Evolutionary conservation across 2,329 filamentous ascomycete genomes (phyloP), one percentile per base, ranked within the genome.

Genomic region (Colletotrichum echinochloae): DNA sequence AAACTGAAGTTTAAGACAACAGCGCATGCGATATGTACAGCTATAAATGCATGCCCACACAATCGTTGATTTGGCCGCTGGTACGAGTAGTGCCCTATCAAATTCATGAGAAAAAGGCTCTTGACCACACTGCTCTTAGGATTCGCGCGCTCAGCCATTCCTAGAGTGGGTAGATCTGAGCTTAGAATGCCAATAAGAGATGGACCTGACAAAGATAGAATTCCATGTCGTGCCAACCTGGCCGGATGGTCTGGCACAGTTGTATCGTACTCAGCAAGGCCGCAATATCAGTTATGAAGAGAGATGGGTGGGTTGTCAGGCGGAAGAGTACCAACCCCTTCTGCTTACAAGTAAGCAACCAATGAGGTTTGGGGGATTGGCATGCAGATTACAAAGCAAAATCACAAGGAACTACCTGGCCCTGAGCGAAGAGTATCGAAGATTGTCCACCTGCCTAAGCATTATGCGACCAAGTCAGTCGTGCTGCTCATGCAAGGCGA

Each of bases 351-450:
- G 20, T 23, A 16, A 39, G 30, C 41, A 65, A 26, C 54, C 54
- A 65, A 60, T 65, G 23, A 37, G 44, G 41, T 33, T 8, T 12
- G 6, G 18, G 35, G 37, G 23, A 37, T 18, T 60, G 46, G n/a
- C 23, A 52, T 35, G 23, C 20, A 39, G 20, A 39, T 60, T 48
- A 37, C 41, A 49, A 60, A 60, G 62, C 54, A 60, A 39, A 60
- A 28, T 41, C 41, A 35, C 46, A 39, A 39, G 60, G 48, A 8
- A 28, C 18, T 20, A 35, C 41, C 57, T 44, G 14, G 37, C 12
- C 8, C 37, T 39, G 52, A 39, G 7, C 11, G 52, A 55, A 35
- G 30, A 26, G 18, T 2, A 37, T 55, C n/a, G 52, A 55, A 55
- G 9, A 37, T 30, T 23, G 12, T 23, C 20, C 12, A 55, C 52